Evolutionary conservation across 2,329 filamentous ascomycete genomes (phyloP), one percentile per base, ranked within the genome.

Genomic region (Aspergillus japonicus): DNA sequence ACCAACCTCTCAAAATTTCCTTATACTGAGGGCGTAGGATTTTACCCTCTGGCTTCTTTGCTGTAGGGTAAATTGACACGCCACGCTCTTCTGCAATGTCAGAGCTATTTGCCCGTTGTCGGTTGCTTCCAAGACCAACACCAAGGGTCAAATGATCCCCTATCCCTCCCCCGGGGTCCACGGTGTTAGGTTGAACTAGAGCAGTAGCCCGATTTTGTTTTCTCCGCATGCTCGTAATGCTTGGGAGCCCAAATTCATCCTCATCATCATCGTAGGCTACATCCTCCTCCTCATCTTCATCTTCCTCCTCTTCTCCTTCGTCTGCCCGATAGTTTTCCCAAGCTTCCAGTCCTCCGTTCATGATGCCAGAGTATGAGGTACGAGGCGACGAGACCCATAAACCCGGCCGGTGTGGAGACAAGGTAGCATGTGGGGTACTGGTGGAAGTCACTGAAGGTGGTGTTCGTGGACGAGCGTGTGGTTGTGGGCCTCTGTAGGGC

Each of bases 11-110:
- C 21, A 99, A 79, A 50, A 99, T 96, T 63, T 99, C 95, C 77
- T 99, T 97, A 76, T 98, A 99, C 75, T 99, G 95, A 54, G 95
- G 95, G 64, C 95, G 87, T 23, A 99, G 80, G 61, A 98, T 98
- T 81, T 99, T 99, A 29, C 92, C 94, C 73, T 97, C 93, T 63
- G 85, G 88, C 76, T 93, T 96, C 77, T 93, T 94, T 2, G 93
- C 87, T 69, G 91, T 89, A 29, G 94, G 94, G 71, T 98, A 98
- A 62, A 86, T 87, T 14, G 91, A 87, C 44, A 89, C 82, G 24
- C 91, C 91, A 62, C 94, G 85, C 77, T 97, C 93, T 70, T 96
- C 90, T 19, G 93, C 92, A 73, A 98, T 97, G 75, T 98, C 94
- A 64, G 91, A 91, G 76, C 93, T 97, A 77, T 96, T 89, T 26